Evolutionary conservation across 331 rosid species (phyloP).

Genomic region (Malus hybrid): DNA sequence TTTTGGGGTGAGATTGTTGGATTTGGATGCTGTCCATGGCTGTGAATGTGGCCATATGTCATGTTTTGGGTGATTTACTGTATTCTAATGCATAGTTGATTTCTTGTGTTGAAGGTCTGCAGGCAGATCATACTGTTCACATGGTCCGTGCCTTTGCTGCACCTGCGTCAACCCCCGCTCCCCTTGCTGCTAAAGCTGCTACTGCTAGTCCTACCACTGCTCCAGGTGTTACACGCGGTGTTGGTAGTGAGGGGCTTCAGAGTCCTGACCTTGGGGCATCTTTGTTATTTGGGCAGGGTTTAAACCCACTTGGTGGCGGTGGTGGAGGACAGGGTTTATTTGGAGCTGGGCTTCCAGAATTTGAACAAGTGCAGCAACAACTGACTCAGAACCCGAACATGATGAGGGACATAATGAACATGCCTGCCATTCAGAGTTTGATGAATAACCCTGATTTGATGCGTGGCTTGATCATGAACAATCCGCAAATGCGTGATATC

Average conservation of each 20-base stretch:
- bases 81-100: neutral
- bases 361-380: constrained; percentile 62
- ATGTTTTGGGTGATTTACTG: neutral
- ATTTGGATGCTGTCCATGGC: neutral
- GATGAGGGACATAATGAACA: constrained; percentile 66
- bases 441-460: constrained; percentile 65
- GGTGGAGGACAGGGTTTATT: constrained; percentile 20
- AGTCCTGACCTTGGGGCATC: constrained; percentile 31
- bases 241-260: constrained; percentile 41
- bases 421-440: constrained; percentile 56
- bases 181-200: constrained; percentile 18
- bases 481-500: constrained; percentile 59
- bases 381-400: constrained; percentile 59
- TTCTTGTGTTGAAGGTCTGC: constrained; percentile 34
- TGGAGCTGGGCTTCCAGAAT: constrained; percentile 46
- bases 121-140: constrained; percentile 53
- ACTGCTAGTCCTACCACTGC: constrained; percentile 23
- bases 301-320: constrained; percentile 25
- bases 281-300: constrained; percentile 48
- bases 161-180: constrained; percentile 26
- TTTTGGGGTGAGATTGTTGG: neutral
- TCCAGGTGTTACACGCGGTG: constrained; percentile 49
- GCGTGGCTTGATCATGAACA: constrained; percentile 56
- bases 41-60: neutral
- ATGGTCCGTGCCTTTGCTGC: constrained; percentile 54